Percentiles rank a stretch among this genome's conserved stretches.
Conservation (phyloP, 371 early-diverging fungal species). For the Mortierella sp. region DNA sequence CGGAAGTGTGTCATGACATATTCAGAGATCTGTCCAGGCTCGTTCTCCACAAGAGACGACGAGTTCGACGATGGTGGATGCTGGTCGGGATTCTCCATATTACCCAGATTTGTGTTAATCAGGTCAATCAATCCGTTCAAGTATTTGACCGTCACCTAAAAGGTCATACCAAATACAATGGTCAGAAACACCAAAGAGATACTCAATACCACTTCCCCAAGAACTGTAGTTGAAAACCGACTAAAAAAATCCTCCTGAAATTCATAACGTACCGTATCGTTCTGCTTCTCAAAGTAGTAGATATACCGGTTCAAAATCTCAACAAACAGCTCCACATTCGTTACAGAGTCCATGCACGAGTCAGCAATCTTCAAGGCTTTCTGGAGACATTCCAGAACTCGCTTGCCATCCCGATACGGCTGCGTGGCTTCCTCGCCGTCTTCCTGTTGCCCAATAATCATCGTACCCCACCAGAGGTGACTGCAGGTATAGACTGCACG, state of each 20-base stretch:
- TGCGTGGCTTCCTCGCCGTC: slow-evolving; percentile 46
- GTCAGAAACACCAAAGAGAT: too few relatives aligned
- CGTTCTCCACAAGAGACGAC: slow-evolving; percentile 64
- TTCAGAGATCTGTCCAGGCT: slow-evolving; percentile 60
- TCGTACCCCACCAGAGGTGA: slow-evolving; percentile 89
- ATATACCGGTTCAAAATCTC: slow-evolving; percentile 91
- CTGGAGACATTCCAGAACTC: slow-evolving; percentile 86
- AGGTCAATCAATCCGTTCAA: slow-evolving; percentile 91
- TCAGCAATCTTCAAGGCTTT: slow-evolving; percentile 93
- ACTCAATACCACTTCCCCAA: too few relatives aligned
- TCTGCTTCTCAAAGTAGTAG: slow-evolving; percentile 87
- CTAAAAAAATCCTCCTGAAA: too few relatives aligned
- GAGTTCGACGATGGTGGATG: slow-evolving; percentile 71
- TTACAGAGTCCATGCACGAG: slow-evolving; percentile 84
- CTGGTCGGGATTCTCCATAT: slow-evolving; percentile 74
- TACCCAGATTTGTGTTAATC: slow-evolving; percentile 76
- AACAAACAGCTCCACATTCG: slow-evolving; percentile 88
- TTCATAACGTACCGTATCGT: slow-evolving; percentile 70
- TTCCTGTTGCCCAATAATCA: slow-evolving; percentile 49
- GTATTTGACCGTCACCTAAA: slow-evolving; percentile 80
- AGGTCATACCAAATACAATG: too few relatives aligned
- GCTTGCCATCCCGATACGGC: slow-evolving; percentile 80
- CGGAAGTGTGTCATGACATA: slow-evolving; percentile 75
- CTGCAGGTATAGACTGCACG: slow-evolving; percentile 81
- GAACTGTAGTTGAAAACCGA: too few relatives aligned